Percentiles rank a stretch among this genome's conserved stretches.
These are phyloP conservation scores for Wickerhamiella spandovensis DNA, from an alignment of 805 yeast species.

Conservation along the genomic window DNA sequence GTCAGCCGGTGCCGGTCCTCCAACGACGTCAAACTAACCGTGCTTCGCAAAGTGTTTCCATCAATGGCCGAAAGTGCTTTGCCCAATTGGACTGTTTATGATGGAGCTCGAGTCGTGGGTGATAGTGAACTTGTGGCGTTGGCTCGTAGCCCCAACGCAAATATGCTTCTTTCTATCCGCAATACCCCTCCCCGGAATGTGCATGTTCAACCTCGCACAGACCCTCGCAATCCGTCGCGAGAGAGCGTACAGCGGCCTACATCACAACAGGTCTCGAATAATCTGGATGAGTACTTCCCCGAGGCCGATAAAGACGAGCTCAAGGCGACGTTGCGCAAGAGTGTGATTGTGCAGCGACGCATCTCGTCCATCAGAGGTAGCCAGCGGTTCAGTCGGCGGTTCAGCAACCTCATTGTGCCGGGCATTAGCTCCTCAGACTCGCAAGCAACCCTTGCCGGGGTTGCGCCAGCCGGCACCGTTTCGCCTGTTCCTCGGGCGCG, in stretches of 20 bases:
- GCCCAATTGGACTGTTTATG: slow-evolving; percentile 4
- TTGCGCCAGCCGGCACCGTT: slow-evolving; percentile 12
- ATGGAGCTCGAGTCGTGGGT: slow-evolving; percentile 7
- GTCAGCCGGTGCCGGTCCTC: slow-evolving; percentile 5
- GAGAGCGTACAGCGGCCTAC: slow-evolving; percentile 69
- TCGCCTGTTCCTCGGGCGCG: slow-evolving; percentile 11
- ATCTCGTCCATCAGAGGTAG: slow-evolving; percentile 29
- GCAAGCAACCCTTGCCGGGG: not conserved
- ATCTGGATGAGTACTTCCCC: slow-evolving; percentile 85
- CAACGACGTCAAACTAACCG: slow-evolving; percentile 10
- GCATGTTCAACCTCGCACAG: not conserved
- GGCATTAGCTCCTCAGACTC: slow-evolving; percentile 2
- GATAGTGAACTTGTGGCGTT: slow-evolving; percentile 14
- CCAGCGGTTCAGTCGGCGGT: slow-evolving; percentile 21
- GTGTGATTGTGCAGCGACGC: slow-evolving; percentile 66
- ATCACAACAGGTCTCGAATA: slow-evolving; percentile 77
- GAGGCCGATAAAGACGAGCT: slow-evolving; percentile 57
- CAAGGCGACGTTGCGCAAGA: slow-evolving; percentile 68
- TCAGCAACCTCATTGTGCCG: slow-evolving; percentile 15
- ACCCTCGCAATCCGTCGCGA: slow-evolving; percentile 29
- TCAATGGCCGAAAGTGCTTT: slow-evolving; percentile 10
- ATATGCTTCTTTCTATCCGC: slow-evolving; percentile 5
- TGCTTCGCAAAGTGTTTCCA: slow-evolving; percentile 5
- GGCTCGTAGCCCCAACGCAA: slow-evolving; percentile 7
- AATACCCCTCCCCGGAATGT: not conserved